Conservation (phyloP, 2,329 filamentous ascomycete species). For the Aspergillus fischeri region DNA sequence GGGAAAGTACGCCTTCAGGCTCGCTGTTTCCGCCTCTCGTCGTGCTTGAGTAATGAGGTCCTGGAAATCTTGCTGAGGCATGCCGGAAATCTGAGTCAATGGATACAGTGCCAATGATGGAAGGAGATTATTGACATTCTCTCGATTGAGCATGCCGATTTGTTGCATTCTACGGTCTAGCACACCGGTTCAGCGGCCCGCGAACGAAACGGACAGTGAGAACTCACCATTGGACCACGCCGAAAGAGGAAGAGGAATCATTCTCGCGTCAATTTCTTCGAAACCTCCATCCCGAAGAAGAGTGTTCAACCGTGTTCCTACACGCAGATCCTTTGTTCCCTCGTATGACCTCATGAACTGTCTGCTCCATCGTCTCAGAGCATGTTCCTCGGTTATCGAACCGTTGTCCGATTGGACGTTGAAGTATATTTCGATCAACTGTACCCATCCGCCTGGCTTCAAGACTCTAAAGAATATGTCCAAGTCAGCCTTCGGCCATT, state of each 20-base stretch:
- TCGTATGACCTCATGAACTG: conserved; percentile 60
- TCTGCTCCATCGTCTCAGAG: conserved; percentile 63
- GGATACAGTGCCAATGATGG: conserved; percentile 42
- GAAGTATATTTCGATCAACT: conserved; percentile 83
- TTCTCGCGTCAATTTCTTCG: conserved; percentile 60
- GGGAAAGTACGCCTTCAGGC: conserved; percentile 44
- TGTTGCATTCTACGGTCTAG: conserved; percentile 40
- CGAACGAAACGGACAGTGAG: not conserved
- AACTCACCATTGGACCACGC: conserved; percentile 63
- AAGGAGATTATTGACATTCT: conserved; percentile 37
- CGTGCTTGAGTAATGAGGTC: conserved; percentile 34
- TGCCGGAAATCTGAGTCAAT: conserved; percentile 39
- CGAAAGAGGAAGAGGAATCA: conserved; percentile 66
- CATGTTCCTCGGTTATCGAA: conserved; percentile 64
- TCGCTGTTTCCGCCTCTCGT: conserved; percentile 33
- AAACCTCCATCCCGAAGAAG: conserved; percentile 62
- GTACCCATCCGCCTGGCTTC: conserved; percentile 75
- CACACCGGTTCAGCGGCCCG: conserved; percentile 16
- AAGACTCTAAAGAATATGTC: conserved; percentile 39
- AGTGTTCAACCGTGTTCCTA: conserved; percentile 56
- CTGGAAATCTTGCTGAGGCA: conserved; percentile 38
- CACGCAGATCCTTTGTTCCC: conserved; percentile 62
- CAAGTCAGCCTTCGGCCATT: conserved; percentile 6
- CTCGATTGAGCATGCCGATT: conserved; percentile 40
- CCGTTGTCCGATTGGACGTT: conserved; percentile 84